These are phyloP conservation scores for Klebsormidium nitens DNA, from an alignment of 139 green algal species.

Conservation along the genomic window DNA sequence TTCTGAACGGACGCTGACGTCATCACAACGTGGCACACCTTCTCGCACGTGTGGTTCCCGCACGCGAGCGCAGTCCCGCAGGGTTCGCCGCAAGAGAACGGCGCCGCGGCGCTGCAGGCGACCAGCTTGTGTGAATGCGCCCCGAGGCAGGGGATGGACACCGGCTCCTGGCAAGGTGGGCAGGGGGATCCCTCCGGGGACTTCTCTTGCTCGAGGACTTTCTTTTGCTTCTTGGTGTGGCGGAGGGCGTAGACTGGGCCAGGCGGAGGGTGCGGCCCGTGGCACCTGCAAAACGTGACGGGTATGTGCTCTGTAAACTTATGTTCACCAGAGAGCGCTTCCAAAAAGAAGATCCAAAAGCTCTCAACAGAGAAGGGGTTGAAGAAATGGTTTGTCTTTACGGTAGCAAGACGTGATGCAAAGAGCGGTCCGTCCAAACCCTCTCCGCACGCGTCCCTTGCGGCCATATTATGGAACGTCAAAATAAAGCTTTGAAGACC, in stretches of 20 bases:
- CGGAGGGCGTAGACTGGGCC: constrained; percentile 26
- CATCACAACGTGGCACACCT: constrained; percentile 28
- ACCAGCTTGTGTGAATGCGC: background rate
- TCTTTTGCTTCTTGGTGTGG: constrained; percentile 22
- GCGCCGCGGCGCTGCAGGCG: background rate
- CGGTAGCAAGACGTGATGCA: no score
- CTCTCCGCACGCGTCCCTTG: no score
- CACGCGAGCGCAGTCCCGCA: constrained; percentile 34
- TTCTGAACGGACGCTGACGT: background rate
- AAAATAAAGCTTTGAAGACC: no score
- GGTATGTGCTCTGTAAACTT: no score
- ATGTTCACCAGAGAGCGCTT: no score
- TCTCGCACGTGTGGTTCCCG: constrained; percentile 31
- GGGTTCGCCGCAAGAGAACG: constrained; percentile 17
- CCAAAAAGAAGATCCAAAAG: no score
- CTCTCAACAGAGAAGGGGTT: no score
- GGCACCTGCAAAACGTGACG: constrained; percentile 54
- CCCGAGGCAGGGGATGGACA: constrained; percentile 2
- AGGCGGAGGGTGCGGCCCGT: constrained; percentile 54
- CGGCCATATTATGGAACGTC: no score
- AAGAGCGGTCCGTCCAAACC: no score
- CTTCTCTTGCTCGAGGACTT: background rate
- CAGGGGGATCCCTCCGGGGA: constrained; percentile 15
- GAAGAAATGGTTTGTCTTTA: no score
- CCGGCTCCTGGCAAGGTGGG: constrained; percentile 9